A percentile compares a stretch with the other conserved stretches of the same genome.
phyloP scores from a whole-genome alignment of 2,329 filamentous ascomycete species.

The Pseudogymnoascus sp. region DNA sequence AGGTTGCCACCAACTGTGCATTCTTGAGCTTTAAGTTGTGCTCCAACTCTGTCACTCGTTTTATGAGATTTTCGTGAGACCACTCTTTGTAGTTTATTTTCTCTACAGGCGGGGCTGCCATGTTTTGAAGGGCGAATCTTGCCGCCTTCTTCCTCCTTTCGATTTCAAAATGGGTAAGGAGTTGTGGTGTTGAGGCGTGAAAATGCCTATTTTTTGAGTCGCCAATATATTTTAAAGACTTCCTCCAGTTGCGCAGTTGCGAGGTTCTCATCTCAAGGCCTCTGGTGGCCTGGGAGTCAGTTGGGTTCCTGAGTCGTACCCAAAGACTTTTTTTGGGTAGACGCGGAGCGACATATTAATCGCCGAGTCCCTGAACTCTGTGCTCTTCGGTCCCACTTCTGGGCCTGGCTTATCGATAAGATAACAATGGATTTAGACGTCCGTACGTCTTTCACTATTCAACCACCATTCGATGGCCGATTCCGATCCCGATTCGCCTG shows the following conservation, averaged over 20 bases:
- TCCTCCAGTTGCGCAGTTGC: background rate
- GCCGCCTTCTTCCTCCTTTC: conserved; percentile 9
- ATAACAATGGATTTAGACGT: conserved; percentile 5
- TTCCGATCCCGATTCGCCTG: conserved; percentile 31
- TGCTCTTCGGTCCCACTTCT: background rate
- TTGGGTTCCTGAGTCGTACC: background rate
- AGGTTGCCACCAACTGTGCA: conserved; percentile 18
- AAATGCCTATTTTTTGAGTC: background rate
- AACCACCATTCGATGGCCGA: conserved; percentile 9
- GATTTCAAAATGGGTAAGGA: conserved; percentile 5
- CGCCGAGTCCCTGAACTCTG: conserved; percentile 2
- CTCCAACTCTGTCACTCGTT: conserved; percentile 60
- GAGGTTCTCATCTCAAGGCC: conserved; percentile 1
- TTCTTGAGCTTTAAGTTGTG: conserved; percentile 48
- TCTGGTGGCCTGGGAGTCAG: background rate
- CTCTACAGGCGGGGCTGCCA: background rate
- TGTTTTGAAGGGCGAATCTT: conserved; percentile 15
- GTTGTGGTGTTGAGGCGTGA: background rate
- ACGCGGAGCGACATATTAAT: conserved; percentile 3
- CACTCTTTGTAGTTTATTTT: conserved; percentile 49
- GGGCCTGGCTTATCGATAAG: conserved; percentile 2
- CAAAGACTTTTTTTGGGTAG: conserved; percentile 5
- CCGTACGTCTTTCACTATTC: conserved; percentile 23
- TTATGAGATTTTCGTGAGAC: conserved; percentile 59
- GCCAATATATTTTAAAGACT: background rate